A percentile compares a stretch with the other conserved stretches of the same genome.
These are phyloP conservation scores for Arthrinium phaeospermum DNA, from an alignment of 2,329 filamentous ascomycete species.

Conservation along the genomic window DNA sequence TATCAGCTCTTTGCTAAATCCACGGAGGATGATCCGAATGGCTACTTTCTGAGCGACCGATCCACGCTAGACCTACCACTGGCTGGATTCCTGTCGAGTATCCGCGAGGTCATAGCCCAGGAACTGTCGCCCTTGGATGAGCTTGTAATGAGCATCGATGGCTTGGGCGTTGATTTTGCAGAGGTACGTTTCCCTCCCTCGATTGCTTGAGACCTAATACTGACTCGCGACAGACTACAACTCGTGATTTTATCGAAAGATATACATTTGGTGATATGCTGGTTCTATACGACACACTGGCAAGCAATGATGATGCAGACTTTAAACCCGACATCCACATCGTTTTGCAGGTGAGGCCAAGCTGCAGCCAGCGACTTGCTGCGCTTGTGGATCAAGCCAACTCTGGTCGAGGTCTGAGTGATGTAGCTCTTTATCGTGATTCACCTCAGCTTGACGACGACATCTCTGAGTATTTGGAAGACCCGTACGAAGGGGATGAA, in stretches of 20 bases:
- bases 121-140: conserved; percentile 42
- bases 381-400: conserved; percentile 39
- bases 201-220: neutral
- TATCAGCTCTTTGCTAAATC: conserved; percentile 41
- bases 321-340: conserved; percentile 35
- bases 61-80: conserved; percentile 35
- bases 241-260: conserved; percentile 35
- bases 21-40: conserved; percentile 40
- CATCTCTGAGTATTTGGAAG: conserved; percentile 2
- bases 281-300: conserved; percentile 37
- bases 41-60: conserved; percentile 40
- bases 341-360: conserved; percentile 40
- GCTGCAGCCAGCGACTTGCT: conserved; percentile 38
- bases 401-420: conserved; percentile 38
- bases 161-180: conserved; percentile 40
- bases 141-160: conserved; percentile 40
- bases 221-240: conserved; percentile 34
- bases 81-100: conserved; percentile 34
- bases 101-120: conserved; percentile 39
- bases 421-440: conserved; percentile 40
- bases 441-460: conserved; percentile 26
- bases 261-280: conserved; percentile 40
- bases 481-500: conserved; percentile 9
- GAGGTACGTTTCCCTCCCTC: conserved; percentile 33
- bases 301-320: conserved; percentile 36